A percentile compares a stretch with the other conserved stretches of the same genome.
Conservation (phyloP, 805 yeast species). For the Wickerhamiella brachini region DNA sequence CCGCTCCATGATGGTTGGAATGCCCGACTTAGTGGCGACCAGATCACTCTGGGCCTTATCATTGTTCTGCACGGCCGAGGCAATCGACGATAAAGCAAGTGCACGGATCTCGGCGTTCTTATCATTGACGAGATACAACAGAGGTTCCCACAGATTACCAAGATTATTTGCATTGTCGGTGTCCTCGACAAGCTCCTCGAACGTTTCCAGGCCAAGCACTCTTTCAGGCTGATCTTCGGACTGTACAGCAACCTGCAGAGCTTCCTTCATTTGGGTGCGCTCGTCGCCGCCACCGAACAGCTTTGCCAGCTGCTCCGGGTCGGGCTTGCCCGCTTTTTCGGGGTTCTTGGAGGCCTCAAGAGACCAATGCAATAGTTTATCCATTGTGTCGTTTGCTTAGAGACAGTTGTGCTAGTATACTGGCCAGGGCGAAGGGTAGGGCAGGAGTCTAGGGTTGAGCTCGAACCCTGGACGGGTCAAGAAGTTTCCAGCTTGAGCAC, state of each 20-base stretch:
- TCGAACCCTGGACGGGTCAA: neutral
- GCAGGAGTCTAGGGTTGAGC: neutral
- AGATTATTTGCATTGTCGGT: conserved; percentile 90
- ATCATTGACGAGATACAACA: conserved; percentile 41
- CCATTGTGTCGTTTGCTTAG: conserved; percentile 37
- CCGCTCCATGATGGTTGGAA: conserved; percentile 21
- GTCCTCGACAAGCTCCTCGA: conserved; percentile 87
- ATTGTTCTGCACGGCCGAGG: conserved; percentile 90
- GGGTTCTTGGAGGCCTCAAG: conserved; percentile 63
- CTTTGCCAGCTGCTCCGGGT: conserved; percentile 65
- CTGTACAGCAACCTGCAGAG: conserved; percentile 44
- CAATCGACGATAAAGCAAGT: conserved; percentile 59
- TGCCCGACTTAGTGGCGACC: conserved; percentile 19
- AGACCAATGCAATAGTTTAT: conserved; percentile 86
- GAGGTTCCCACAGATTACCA: conserved; percentile 68
- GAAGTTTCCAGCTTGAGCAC: neutral
- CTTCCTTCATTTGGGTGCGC: conserved; percentile 71
- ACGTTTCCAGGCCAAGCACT: conserved; percentile 70
- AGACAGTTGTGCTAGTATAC: neutral
- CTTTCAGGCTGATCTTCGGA: conserved; percentile 49
- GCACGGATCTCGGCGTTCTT: conserved; percentile 35
- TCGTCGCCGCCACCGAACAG: conserved; percentile 71
- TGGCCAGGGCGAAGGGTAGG: neutral
- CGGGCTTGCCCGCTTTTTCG: conserved; percentile 36
- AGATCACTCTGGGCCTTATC: conserved; percentile 58